Evolutionary conservation across 176 grass and related monocot species (phyloP).

Genomic region (Alopecurus myosuroides): DNA sequence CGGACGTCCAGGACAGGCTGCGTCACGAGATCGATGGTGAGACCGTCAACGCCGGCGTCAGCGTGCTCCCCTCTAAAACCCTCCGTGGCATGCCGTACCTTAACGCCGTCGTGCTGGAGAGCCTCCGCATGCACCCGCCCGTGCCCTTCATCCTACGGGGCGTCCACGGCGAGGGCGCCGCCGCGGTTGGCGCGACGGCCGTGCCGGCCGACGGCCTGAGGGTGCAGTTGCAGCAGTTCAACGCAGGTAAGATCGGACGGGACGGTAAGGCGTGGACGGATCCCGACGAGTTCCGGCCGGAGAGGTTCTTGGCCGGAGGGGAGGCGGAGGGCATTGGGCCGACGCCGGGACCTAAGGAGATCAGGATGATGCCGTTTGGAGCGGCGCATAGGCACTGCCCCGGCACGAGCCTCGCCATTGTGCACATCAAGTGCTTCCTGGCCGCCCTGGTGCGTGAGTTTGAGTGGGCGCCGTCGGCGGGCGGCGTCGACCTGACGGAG

Average conservation of each 20-base stretch:
- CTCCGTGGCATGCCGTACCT: not conserved
- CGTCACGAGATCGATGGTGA: not conserved
- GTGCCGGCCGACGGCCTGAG: not conserved
- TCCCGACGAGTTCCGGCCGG: conserved; percentile 36
- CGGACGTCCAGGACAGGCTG: not conserved
- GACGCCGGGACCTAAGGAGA: not conserved
- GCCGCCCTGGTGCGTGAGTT: not conserved
- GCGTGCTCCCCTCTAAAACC: not conserved
- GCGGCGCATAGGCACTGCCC: not conserved
- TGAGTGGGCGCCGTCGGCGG: no score
- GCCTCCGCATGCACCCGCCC: not conserved
- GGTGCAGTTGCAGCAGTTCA: not conserved
- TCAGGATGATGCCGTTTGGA: conserved; percentile 13
- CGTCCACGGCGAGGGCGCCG: not conserved
- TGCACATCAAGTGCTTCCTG: not conserved
- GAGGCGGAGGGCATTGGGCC: not conserved
- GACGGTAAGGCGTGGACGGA: not conserved
- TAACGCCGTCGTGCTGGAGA: not conserved
- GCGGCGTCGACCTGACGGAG: not conserved
- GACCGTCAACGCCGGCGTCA: not conserved
- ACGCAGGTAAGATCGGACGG: not conserved
- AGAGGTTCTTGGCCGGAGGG: conserved; percentile 42
- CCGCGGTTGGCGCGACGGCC: not conserved
- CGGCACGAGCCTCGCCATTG: not conserved
- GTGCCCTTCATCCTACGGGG: not conserved